These are phyloP conservation scores for Rutidosis leptorrhynchoides DNA, from an alignment of 129 eudicot species.

Conservation along the genomic window DNA sequence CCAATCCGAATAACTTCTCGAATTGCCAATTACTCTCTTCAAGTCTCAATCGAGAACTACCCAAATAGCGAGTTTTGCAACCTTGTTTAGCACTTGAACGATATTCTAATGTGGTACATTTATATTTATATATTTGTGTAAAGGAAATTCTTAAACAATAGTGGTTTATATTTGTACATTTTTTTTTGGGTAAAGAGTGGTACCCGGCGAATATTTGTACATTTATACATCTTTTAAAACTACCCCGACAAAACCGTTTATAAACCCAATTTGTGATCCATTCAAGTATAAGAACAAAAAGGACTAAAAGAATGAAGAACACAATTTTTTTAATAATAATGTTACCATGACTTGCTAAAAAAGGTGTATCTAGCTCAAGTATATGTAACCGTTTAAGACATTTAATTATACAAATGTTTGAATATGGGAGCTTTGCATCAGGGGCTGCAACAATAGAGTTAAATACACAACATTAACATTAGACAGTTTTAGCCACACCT, in stretches of 20 bases:
- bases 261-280: neutral
- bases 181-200: too few species aligned
- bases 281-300: neutral
- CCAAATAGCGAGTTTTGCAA: too few species aligned
- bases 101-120: neutral
- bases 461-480: neutral
- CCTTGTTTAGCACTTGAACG: too few species aligned
- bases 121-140: neutral
- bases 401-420: neutral
- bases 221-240: too few species aligned
- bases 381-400: neutral
- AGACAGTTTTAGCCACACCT: slow-evolving; percentile 22
- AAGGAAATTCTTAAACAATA: neutral
- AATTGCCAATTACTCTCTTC: too few species aligned
- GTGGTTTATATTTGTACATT: too few species aligned
- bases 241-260: neutral
- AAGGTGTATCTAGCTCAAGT: neutral
- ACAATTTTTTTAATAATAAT: neutral
- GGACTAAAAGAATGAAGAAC: neutral
- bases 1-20: too few species aligned
- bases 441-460: slow-evolving; percentile 4
- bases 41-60: too few species aligned
- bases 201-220: too few species aligned
- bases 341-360: neutral
- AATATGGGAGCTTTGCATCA: slow-evolving; percentile 19